Base-by-base conservation (phyloP, 2,329 filamentous ascomycete genomes). In the Amesomyces nigricolor region DNA sequence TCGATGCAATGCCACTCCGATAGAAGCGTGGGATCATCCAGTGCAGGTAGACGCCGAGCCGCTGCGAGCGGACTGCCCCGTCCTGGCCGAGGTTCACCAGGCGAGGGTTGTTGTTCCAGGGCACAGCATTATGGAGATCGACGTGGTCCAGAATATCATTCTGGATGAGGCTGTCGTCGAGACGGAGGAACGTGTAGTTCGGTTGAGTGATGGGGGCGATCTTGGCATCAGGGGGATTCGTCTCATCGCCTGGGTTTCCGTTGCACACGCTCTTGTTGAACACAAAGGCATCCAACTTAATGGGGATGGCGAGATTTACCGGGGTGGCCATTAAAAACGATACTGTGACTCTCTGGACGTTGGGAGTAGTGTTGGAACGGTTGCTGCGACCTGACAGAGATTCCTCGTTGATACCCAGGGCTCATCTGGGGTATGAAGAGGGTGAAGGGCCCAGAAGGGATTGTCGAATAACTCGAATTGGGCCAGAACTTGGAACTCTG, bases 121-220 rank as follows among this genome's bases (percentile, higher is more conserved):
- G 72, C 0, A 62, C 51, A 1, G 70, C 56, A 30, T 63, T 64
- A 64, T 76, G 71, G 2, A 76, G 60, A 55, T 75, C 72, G 5
- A 64, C 62, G 22, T 68, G 67, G 13, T 66, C 58, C 11, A 69
- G 62, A 0, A 78, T 58, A 57, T 77, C 75, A 40, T 59, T 66
- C 48, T 73, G 68, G 5, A 74, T 56, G 1, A 70, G n/a, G 37
- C 66, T 60, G 29, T 67, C 63, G 11, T 71, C 64, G 2, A 76
- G 65, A 0, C 73, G 71, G 0, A 77, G 63, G 44, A 70, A 72
- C 0, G 70, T 73, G 64, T 76, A 78, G 65, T 77, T 75, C 5
- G 75, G 75, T 56, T 77, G 74, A 1, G 69, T 71, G 44, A 76
- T 71, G 29, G 75, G 74, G 1, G 63, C 64, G 48, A 77, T 75